A percentile compares a stretch with the other conserved stretches of the same genome.
Conservation (phyloP, 192 early-diverging fungal genomes). For the Coemansia sp. region DNA sequence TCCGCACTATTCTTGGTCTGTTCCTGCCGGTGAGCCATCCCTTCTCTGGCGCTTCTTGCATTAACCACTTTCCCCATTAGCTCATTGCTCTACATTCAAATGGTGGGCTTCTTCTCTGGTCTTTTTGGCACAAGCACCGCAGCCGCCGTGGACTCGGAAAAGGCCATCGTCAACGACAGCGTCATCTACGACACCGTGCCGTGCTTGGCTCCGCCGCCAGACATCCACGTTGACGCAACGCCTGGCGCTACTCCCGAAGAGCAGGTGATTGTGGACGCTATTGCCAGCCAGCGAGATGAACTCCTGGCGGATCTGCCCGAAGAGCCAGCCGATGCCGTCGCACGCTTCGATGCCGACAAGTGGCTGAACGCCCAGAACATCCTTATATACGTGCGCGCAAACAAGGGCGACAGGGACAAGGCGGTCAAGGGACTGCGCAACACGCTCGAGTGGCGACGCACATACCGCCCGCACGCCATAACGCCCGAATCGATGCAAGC, state of each 20-base stretch:
- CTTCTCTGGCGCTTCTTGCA: not conserved
- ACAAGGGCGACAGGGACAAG: conserved; percentile 62
- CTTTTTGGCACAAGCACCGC: conserved; percentile 22
- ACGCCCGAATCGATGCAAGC: conserved; percentile 65
- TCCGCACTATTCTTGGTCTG: not conserved
- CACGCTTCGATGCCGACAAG: conserved; percentile 19
- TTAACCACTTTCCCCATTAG: not conserved
- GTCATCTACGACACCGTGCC: conserved; percentile 29
- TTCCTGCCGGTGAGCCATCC: not conserved
- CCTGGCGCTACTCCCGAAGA: conserved; percentile 37
- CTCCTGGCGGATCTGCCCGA: conserved; percentile 39
- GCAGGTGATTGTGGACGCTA: conserved; percentile 17
- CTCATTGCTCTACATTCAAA: not conserved
- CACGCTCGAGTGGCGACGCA: conserved; percentile 75
- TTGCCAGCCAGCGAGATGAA: conserved; percentile 17
- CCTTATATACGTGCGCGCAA: conserved; percentile 67
- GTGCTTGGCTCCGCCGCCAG: conserved; percentile 13
- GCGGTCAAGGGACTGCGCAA: conserved; percentile 64
- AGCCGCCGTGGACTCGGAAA: not conserved
- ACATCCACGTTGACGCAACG: conserved; percentile 19
- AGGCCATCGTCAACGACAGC: not conserved
- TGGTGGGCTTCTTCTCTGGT: conserved; percentile 26
- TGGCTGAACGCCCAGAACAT: conserved; percentile 51
- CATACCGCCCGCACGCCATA: conserved; percentile 69
- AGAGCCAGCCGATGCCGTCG: conserved; percentile 25